Conservation (phyloP, 768 basidiomycete species). For the Psilocybe subaeruginosa region DNA sequence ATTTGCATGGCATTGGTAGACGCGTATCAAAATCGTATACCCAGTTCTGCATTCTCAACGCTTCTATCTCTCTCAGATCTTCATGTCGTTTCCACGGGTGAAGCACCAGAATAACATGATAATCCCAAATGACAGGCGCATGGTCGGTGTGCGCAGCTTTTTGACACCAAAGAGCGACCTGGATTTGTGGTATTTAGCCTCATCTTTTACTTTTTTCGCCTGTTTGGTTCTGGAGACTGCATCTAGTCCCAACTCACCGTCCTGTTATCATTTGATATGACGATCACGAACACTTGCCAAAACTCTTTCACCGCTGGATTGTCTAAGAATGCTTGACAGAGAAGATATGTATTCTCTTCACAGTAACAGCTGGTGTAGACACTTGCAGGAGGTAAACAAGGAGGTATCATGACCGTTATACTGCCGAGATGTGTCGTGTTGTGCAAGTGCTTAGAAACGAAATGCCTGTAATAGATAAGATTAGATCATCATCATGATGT, state of each 20-base stretch:
- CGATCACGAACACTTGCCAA: slow-evolving; percentile 60
- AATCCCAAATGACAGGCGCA: slow-evolving; percentile 68
- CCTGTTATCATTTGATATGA: slow-evolving; percentile 66
- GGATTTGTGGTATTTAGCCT: not conserved
- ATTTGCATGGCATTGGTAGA: slow-evolving; percentile 52
- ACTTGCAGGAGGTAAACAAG: slow-evolving; percentile 37
- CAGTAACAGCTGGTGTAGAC: slow-evolving; percentile 67
- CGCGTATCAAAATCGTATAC: slow-evolving; percentile 72
- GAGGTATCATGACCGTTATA: slow-evolving; percentile 25
- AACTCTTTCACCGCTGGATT: slow-evolving; percentile 24
- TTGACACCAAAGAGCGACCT: slow-evolving; percentile 74
- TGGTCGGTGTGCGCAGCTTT: slow-evolving; percentile 38
- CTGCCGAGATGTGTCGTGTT: not conserved
- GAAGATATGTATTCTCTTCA: slow-evolving; percentile 75
- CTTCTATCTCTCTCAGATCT: not conserved
- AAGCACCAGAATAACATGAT: slow-evolving; percentile 69
- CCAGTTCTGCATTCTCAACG: slow-evolving; percentile 40
- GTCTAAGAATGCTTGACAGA: slow-evolving; percentile 46
- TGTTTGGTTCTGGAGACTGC: no score
- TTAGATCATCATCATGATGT: not conserved
- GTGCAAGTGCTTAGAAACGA: no score
- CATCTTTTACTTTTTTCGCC: not conserved
- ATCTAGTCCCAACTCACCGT: slow-evolving; percentile 42
- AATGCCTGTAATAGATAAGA: not conserved
- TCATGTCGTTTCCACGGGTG: slow-evolving; percentile 29